A percentile compares a stretch with the other conserved stretches of the same genome.
Conservation (phyloP, 768 basidiomycete species). For the Serendipita sp. region DNA sequence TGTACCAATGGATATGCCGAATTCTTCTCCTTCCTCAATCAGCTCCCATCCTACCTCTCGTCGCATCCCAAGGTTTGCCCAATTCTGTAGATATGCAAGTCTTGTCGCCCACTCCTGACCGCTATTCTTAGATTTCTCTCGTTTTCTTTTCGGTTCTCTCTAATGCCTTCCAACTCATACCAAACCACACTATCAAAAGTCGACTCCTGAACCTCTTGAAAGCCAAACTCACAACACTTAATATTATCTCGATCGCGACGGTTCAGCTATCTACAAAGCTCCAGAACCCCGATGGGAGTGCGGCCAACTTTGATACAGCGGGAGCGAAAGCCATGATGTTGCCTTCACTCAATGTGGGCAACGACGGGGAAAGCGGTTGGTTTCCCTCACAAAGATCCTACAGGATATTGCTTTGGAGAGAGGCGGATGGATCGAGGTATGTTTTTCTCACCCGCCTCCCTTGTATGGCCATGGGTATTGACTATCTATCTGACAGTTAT, state of each 20-base stretch:
- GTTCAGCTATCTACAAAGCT: slow-evolving; percentile 57
- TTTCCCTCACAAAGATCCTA: too few relatives aligned
- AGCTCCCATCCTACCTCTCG: slow-evolving; percentile 31
- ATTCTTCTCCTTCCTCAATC: slow-evolving; percentile 41
- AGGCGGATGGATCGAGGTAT: too few relatives aligned
- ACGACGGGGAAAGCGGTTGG: too few relatives aligned
- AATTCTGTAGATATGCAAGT: slow-evolving; percentile 22
- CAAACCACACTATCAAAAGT: slow-evolving; percentile 23
- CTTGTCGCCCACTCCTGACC: not conserved
- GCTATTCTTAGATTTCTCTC: slow-evolving; percentile 32
- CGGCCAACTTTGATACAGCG: slow-evolving; percentile 49
- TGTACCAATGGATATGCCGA: slow-evolving; percentile 20
- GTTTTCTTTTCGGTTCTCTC: slow-evolving; percentile 52
- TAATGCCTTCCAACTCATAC: slow-evolving; percentile 42
- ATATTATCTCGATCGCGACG: slow-evolving; percentile 38
- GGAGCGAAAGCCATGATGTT: slow-evolving; percentile 46
- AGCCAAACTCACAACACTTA: slow-evolving; percentile 33
- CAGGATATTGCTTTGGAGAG: too few relatives aligned
- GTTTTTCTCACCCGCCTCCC: too few relatives aligned
- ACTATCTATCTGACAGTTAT: too few relatives aligned
- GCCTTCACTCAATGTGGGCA: slow-evolving; percentile 39
- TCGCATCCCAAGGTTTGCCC: slow-evolving; percentile 19
- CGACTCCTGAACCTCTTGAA: slow-evolving; percentile 36
- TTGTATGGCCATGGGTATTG: too few relatives aligned
- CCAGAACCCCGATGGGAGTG: slow-evolving; percentile 42